Conservation (phyloP, 2,329 filamentous ascomycete species). For the Paraphaeosphaeria minitans region DNA sequence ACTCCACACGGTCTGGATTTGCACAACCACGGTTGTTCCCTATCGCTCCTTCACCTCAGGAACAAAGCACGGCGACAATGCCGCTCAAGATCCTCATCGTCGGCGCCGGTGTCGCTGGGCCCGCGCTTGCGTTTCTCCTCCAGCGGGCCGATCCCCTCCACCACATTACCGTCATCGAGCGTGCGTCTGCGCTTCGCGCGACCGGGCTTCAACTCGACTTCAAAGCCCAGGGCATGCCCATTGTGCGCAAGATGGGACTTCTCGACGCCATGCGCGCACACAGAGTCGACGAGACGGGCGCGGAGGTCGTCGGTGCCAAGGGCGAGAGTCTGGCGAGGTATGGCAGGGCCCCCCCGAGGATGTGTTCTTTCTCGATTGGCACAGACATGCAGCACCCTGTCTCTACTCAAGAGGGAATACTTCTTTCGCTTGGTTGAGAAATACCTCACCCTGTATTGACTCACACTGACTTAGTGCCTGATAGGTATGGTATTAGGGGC, state of each 20-base stretch:
- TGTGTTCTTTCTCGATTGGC: too few species aligned
- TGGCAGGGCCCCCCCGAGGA: too few species aligned
- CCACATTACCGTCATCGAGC: slow-evolving; percentile 51
- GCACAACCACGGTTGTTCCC: not conserved
- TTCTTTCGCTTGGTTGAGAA: too few species aligned
- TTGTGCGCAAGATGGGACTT: slow-evolving; percentile 50
- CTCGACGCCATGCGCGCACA: slow-evolving; percentile 39
- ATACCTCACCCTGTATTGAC: too few species aligned
- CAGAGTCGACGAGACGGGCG: slow-evolving; percentile 47
- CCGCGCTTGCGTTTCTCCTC: slow-evolving; percentile 58
- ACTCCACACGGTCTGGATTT: not conserved
- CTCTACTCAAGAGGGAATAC: too few species aligned
- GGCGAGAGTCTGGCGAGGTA: slow-evolving; percentile 23
- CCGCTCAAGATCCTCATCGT: slow-evolving; percentile 35
- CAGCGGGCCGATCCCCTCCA: slow-evolving; percentile 43
- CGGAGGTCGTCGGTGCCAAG: slow-evolving; percentile 39
- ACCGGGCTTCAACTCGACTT: slow-evolving; percentile 55
- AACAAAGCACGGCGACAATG: slow-evolving; percentile 8
- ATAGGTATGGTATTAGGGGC: slow-evolving; percentile 18
- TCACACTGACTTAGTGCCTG: too few species aligned
- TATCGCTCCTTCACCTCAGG: not conserved
- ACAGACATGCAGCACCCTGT: too few species aligned
- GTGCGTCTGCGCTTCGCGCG: slow-evolving; percentile 49
- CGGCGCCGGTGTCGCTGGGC: slow-evolving; percentile 36
- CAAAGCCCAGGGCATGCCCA: slow-evolving; percentile 48